phyloP scores from a whole-genome alignment of 768 basidiomycete genomes.

The Pulveroboletus sp. region DNA sequence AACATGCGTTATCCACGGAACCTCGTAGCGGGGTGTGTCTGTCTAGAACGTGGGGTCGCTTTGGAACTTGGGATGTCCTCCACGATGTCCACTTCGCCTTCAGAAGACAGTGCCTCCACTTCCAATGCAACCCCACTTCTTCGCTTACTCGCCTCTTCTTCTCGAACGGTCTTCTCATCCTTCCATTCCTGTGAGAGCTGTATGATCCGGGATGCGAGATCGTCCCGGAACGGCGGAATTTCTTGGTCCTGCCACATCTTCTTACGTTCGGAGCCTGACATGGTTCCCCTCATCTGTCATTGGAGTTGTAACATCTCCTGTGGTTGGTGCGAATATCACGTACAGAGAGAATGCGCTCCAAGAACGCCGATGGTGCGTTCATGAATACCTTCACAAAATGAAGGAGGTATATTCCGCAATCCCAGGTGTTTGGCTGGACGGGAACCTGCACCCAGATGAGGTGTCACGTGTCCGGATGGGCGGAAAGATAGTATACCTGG shows the following conservation, averaged over 20 bases:
- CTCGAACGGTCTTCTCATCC: slow-evolving; percentile 38
- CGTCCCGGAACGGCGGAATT: slow-evolving; percentile 44
- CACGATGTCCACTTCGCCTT: slow-evolving; percentile 39
- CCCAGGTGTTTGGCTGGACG: slow-evolving; percentile 80
- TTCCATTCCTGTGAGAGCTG: slow-evolving; percentile 53
- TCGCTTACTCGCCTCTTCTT: slow-evolving; percentile 29
- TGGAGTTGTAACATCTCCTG: slow-evolving; percentile 1
- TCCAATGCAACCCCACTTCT: slow-evolving; percentile 18
- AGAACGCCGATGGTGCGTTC: slow-evolving; percentile 49
- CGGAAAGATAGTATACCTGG: slow-evolving; percentile 36
- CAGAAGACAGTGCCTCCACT: slow-evolving; percentile 27
- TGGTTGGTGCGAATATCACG: background rate
- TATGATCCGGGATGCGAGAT: slow-evolving; percentile 39
- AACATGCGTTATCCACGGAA: slow-evolving; percentile 24
- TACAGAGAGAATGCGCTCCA: slow-evolving; percentile 42
- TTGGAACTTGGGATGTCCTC: slow-evolving; percentile 24
- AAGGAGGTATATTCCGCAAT: slow-evolving; percentile 89
- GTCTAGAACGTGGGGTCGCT: slow-evolving; percentile 5
- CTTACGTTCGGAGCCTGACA: slow-evolving; percentile 36
- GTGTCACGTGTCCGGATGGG: background rate
- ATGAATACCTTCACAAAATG: slow-evolving; percentile 83
- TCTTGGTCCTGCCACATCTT: slow-evolving; percentile 49
- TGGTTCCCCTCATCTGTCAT: slow-evolving; percentile 30
- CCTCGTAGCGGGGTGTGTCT: slow-evolving; percentile 18
- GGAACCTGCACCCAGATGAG: slow-evolving; percentile 58